Conservation (phyloP, 805 yeast genomes). For the Kregervanrija delftensis region DNA sequence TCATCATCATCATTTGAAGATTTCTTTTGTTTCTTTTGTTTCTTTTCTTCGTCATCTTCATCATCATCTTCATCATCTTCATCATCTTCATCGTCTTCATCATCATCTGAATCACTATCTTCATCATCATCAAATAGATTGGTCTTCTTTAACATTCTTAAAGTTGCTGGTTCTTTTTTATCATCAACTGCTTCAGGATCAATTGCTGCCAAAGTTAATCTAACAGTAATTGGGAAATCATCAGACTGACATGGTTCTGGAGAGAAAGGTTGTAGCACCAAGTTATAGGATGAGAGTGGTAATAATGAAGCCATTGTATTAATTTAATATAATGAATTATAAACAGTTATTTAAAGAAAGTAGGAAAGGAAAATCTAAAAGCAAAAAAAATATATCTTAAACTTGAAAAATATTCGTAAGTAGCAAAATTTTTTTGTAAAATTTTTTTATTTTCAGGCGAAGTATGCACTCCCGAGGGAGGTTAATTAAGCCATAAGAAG, state of each 20-base stretch:
- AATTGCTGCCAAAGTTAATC: constrained; percentile 90
- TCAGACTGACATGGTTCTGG: constrained; percentile 84
- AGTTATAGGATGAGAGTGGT: constrained; percentile 82
- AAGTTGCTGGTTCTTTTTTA: constrained; percentile 76
- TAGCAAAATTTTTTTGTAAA: too few relatives aligned
- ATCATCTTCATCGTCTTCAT: constrained; percentile 39
- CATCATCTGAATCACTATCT: constrained; percentile 41
- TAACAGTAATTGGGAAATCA: constrained; percentile 82
- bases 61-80: constrained; percentile 29
- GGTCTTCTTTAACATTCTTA: constrained; percentile 76
- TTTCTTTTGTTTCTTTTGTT: constrained; percentile 22
- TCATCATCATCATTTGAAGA: constrained; percentile 37
- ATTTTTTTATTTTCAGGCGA: too few relatives aligned
- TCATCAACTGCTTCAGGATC: constrained; percentile 86
- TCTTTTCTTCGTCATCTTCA: constrained; percentile 22
- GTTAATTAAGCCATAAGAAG: too few relatives aligned
- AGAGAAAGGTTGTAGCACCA: constrained; percentile 78
- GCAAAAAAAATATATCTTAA: too few relatives aligned
- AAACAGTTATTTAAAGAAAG: too few relatives aligned
- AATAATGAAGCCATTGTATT: constrained; percentile 57
- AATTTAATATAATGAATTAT: not conserved
- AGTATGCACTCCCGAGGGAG: too few relatives aligned
- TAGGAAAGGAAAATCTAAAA: too few relatives aligned
- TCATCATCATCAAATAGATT: constrained; percentile 35
- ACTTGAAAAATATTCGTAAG: too few relatives aligned